phyloP scores from a whole-genome alignment of 106 monocot genomes.

The Dactylorhiza incarnata region DNA sequence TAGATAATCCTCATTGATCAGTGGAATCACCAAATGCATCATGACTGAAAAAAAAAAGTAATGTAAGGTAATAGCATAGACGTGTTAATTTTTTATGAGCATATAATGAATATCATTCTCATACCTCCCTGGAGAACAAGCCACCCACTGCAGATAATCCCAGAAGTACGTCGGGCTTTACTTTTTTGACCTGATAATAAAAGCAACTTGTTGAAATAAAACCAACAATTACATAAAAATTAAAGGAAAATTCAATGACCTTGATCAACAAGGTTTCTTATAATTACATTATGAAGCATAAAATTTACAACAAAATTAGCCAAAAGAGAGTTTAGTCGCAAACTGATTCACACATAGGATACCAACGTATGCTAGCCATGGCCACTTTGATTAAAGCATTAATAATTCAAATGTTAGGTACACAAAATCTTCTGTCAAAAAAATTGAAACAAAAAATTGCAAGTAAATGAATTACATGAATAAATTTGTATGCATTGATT shows the following conservation, averaged over 20 bases:
- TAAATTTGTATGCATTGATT: not conserved
- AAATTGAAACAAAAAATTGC: constrained; percentile 6
- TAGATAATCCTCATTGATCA: not conserved
- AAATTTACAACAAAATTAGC: not conserved
- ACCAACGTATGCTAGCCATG: not conserved
- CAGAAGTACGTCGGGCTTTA: constrained; percentile 89
- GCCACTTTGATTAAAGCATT: not conserved
- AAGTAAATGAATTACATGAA: not conserved
- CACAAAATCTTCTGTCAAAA: not conserved
- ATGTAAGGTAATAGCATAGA: not conserved
- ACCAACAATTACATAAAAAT: not conserved
- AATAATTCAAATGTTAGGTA: not conserved
- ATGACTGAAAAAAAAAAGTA: not conserved
- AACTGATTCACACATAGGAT: not conserved
- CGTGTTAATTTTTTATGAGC: not conserved
- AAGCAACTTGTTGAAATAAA: not conserved
- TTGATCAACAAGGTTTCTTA: not conserved
- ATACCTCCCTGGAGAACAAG: constrained; percentile 89
- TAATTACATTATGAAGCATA: not conserved
- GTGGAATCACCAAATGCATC: not conserved
- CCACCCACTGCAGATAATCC: constrained; percentile 98
- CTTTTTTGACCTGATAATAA: constrained; percentile 70
- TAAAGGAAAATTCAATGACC: not conserved
- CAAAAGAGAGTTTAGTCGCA: not conserved
- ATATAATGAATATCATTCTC: not conserved